Conservation (phyloP, 2,329 filamentous ascomycete genomes). For the Lecanoromycetidae sp. region DNA sequence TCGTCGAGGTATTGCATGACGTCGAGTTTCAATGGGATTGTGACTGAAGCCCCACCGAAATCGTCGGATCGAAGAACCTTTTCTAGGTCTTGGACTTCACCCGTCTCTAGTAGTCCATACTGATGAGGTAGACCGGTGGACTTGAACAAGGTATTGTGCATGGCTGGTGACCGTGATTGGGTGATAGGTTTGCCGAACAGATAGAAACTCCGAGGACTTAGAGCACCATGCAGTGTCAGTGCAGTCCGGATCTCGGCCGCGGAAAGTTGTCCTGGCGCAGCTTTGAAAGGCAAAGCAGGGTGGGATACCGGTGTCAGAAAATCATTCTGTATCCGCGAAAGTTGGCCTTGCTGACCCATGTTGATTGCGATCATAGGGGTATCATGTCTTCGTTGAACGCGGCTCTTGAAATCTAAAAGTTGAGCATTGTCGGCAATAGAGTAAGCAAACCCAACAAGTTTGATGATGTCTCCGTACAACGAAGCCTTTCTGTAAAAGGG, state of each 20-base stretch:
- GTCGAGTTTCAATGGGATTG: conserved; percentile 86
- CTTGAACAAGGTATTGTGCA: conserved; percentile 78
- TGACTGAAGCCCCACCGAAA: conserved; percentile 91
- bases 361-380: conserved; percentile 90
- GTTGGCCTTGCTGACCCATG: conserved; percentile 78
- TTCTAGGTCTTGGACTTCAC: conserved; percentile 46
- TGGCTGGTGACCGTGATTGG: conserved; percentile 69
- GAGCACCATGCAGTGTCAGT: conserved; percentile 65
- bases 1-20: conserved; percentile 71
- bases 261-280: conserved; percentile 85
- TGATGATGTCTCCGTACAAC: conserved; percentile 85
- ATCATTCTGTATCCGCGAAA: conserved; percentile 77
- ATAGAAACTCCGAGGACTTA: conserved; percentile 65
- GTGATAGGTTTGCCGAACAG: conserved; percentile 79
- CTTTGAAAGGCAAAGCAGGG: conserved; percentile 76
- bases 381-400: conserved; percentile 59
- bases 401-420: conserved; percentile 66
- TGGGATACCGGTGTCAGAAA: conserved; percentile 96
- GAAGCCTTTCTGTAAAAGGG: conserved; percentile 79
- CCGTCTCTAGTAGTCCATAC: conserved; percentile 69
- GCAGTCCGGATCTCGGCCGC: conserved; percentile 75
- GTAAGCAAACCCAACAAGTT: conserved; percentile 73
- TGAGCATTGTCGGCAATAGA: conserved; percentile 75
- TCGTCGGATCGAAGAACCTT: conserved; percentile 54
- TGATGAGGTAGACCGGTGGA: conserved; percentile 68